Percentiles rank a stretch among this genome's conserved stretches.
These are phyloP conservation scores for Ogataea wickerhamii DNA, from an alignment of 805 yeast genomes.

Conservation along the genomic window DNA sequence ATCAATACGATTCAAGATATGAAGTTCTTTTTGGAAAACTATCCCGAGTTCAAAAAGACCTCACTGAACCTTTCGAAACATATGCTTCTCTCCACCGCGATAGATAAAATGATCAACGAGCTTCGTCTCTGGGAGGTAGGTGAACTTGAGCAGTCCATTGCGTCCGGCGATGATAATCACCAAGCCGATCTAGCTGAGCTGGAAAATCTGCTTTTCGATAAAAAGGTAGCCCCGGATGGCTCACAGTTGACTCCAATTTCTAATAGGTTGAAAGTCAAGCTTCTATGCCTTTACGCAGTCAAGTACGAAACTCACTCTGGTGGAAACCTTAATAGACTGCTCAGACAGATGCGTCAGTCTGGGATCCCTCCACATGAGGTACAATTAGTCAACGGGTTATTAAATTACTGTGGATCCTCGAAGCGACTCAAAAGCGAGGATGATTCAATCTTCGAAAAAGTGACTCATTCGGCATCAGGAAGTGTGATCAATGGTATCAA, in stretches of 20 bases:
- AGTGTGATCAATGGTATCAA: constrained; percentile 31
- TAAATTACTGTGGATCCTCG: constrained; percentile 41
- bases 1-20: constrained; percentile 82
- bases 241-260: constrained; percentile 35
- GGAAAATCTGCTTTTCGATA: constrained; percentile 47
- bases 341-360: constrained; percentile 35
- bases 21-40: constrained; percentile 85
- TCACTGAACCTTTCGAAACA: constrained; percentile 90
- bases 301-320: constrained; percentile 57
- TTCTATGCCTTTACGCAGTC: constrained; percentile 70
- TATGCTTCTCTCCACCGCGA: constrained; percentile 83
- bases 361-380: constrained; percentile 36
- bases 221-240: constrained; percentile 20
- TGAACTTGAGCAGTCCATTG: constrained; percentile 84
- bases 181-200: constrained; percentile 59
- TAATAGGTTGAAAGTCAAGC: constrained; percentile 59
- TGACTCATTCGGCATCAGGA: constrained; percentile 22
- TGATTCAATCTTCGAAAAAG: constrained; percentile 27
- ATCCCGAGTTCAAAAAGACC: constrained; percentile 88
- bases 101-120: constrained; percentile 66
- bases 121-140: constrained; percentile 77
- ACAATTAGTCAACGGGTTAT: constrained; percentile 42
- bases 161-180: constrained; percentile 49
- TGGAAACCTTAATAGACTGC: constrained; percentile 40
- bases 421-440: constrained; percentile 40